Percentiles rank a stretch among this genome's conserved stretches.
Evolutionary conservation across 2,329 filamentous ascomycete genomes (phyloP).

Genomic region (Hymenoscyphus albidus): DNA sequence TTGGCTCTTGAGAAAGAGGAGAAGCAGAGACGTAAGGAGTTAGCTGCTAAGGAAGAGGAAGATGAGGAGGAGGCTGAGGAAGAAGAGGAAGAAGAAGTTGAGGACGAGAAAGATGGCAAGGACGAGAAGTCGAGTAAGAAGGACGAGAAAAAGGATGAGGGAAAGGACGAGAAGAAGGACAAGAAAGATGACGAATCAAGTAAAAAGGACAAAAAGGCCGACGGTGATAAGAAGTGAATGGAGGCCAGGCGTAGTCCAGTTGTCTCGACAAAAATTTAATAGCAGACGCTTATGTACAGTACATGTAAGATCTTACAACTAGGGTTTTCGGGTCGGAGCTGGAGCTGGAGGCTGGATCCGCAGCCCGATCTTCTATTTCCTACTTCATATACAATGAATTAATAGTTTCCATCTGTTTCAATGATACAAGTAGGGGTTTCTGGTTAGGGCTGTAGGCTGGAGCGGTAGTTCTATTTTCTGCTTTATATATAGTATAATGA

Average conservation of each 20-base stretch:
- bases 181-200: slow-evolving; percentile 20
- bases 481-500: too few species aligned
- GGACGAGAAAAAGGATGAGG: slow-evolving; percentile 8
- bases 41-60: slow-evolving; percentile 14
- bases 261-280: background rate
- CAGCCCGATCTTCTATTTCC: background rate
- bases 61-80: slow-evolving; percentile 12
- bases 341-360: background rate
- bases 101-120: slow-evolving; percentile 16
- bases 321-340: background rate
- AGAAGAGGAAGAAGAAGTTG: slow-evolving; percentile 14
- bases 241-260: background rate
- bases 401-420: background rate
- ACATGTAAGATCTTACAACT: background rate
- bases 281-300: background rate
- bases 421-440: too few species aligned
- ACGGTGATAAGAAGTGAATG: background rate
- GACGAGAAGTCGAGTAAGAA: slow-evolving; percentile 1
- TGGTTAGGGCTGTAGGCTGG: too few species aligned
- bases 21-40: slow-evolving; percentile 23
- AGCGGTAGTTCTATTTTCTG: too few species aligned
- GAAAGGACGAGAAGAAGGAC: slow-evolving; percentile 9
- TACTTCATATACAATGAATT: background rate
- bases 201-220: background rate
- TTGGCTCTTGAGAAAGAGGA: slow-evolving; percentile 31